phyloP scores from a whole-genome alignment of 345 rosid genomes.

The Orychophragmus violaceus region DNA sequence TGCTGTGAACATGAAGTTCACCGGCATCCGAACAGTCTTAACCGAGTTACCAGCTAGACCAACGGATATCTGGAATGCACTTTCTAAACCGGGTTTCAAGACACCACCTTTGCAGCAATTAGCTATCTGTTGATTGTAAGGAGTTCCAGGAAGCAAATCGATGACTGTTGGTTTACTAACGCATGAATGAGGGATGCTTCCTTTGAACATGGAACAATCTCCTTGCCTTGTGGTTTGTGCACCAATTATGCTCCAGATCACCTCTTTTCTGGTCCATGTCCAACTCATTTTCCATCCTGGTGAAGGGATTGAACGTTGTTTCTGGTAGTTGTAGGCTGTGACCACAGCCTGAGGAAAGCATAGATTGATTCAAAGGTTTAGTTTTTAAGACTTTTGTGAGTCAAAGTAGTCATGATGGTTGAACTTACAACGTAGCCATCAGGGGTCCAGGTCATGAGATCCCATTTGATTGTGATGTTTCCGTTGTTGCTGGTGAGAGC shows the following conservation, averaged over 20 bases:
- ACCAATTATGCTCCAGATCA: slow-evolving; percentile 54
- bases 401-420: neutral
- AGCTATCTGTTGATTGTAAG: slow-evolving; percentile 49
- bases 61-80: slow-evolving; percentile 48
- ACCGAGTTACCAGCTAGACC: slow-evolving; percentile 42
- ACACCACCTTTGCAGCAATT: slow-evolving; percentile 73
- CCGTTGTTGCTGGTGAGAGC: slow-evolving; percentile 53
- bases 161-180: slow-evolving; percentile 40
- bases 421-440: slow-evolving; percentile 86
- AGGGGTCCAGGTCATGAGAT: slow-evolving; percentile 68
- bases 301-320: slow-evolving; percentile 52
- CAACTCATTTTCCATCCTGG: slow-evolving; percentile 67
- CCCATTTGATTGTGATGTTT: slow-evolving; percentile 89
- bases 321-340: slow-evolving; percentile 64
- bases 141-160: slow-evolving; percentile 45
- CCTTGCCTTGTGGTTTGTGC: slow-evolving; percentile 48
- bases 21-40: slow-evolving; percentile 43
- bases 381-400: neutral
- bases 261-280: slow-evolving; percentile 59
- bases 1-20: slow-evolving; percentile 42
- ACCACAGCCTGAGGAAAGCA: slow-evolving; percentile 54
- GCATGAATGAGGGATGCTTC: slow-evolving; percentile 46
- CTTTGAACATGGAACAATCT: slow-evolving; percentile 52
- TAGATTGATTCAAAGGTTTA: neutral
- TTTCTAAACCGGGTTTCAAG: slow-evolving; percentile 40